A percentile compares a stretch with the other conserved stretches of the same genome.
Evolutionary conservation across 257 asterid species (phyloP).

Genomic region (Leptodermis oblonga): DNA sequence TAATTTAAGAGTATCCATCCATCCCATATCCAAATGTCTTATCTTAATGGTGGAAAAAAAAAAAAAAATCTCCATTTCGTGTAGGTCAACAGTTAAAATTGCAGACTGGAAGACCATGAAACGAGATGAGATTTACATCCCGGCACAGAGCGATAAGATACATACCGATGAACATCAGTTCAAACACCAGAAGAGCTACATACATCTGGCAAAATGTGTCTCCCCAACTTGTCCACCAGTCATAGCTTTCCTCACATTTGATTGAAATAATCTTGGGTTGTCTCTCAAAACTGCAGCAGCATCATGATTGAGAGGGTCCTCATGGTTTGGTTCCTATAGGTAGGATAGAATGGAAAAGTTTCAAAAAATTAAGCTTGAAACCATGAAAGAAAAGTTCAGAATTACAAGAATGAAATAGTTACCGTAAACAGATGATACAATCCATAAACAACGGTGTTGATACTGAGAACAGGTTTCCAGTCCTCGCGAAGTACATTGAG

Average conservation of each 20-base stretch:
- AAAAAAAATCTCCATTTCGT: neutral
- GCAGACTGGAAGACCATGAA: neutral
- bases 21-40: neutral
- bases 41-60: no score
- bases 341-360: neutral
- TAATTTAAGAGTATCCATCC: neutral
- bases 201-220: constrained; percentile 28
- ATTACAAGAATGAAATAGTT: constrained; percentile 6
- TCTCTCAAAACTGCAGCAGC: constrained; percentile 39
- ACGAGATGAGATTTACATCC: neutral
- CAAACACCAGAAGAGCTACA: neutral
- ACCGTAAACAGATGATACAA: constrained; percentile 72
- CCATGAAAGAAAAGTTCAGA: neutral
- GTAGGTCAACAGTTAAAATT: neutral
- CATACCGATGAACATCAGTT: neutral
- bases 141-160: neutral
- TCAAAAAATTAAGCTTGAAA: neutral
- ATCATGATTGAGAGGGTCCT: constrained; percentile 39
- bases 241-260: constrained; percentile 48
- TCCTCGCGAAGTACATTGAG: constrained; percentile 49
- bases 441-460: constrained; percentile 40
- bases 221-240: constrained; percentile 38
- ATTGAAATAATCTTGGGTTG: constrained; percentile 33
- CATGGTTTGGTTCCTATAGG: constrained; percentile 37
- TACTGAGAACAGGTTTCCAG: constrained; percentile 46